Percentiles rank a stretch among this genome's conserved stretches.
These are phyloP conservation scores for Zygotorulaspora mrakii DNA, from an alignment of 1,139 yeast species.

Conservation along the genomic window DNA sequence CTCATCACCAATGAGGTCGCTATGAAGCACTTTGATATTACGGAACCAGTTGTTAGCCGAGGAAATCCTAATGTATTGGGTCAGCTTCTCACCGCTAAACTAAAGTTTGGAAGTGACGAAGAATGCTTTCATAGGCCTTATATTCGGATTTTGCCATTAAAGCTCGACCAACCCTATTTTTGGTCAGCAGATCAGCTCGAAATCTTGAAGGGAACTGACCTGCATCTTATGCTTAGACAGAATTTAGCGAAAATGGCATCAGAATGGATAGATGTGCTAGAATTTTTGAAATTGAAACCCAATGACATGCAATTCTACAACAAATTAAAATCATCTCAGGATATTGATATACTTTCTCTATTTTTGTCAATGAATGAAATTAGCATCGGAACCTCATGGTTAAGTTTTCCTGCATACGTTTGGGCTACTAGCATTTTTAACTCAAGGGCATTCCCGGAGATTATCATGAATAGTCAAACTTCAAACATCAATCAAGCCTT, in stretches of 20 bases:
- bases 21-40: slow-evolving; percentile 37
- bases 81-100: slow-evolving; percentile 47
- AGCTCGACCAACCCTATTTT: slow-evolving; percentile 57
- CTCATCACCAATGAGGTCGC: slow-evolving; percentile 47
- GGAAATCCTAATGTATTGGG: slow-evolving; percentile 42
- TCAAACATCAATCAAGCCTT: slow-evolving; percentile 53
- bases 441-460: slow-evolving; percentile 75
- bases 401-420: slow-evolving; percentile 58
- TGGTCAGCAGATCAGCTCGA: slow-evolving; percentile 54
- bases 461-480: slow-evolving; percentile 40
- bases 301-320: slow-evolving; percentile 9
- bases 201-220: slow-evolving; percentile 60
- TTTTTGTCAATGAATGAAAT: slow-evolving; percentile 5
- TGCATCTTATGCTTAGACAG: slow-evolving; percentile 38
- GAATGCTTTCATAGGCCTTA: slow-evolving; percentile 46
- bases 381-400: slow-evolving; percentile 41
- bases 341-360: slow-evolving; percentile 15
- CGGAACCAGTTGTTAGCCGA: slow-evolving; percentile 16
- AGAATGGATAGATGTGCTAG: slow-evolving; percentile 31
- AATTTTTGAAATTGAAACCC: slow-evolving; percentile 11
- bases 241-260: slow-evolving; percentile 33
- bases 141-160: slow-evolving; percentile 54
- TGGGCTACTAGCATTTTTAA: slow-evolving; percentile 73
- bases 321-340: slow-evolving; percentile 6
- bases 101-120: slow-evolving; percentile 35